Evolutionary conservation across 2,329 filamentous ascomycete genomes (phyloP).

Genomic region (Monosporascus ibericus): DNA sequence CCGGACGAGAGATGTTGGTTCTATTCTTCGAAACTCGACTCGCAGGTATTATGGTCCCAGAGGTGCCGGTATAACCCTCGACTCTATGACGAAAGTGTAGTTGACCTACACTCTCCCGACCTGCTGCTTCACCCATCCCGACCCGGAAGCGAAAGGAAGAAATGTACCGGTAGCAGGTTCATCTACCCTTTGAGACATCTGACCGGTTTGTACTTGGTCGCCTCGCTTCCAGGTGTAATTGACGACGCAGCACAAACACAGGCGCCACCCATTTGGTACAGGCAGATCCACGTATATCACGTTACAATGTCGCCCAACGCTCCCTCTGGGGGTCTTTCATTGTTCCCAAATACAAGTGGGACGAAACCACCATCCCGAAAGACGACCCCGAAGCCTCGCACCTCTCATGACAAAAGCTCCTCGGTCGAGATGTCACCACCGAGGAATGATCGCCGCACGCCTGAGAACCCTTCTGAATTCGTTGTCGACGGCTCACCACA

Average conservation of each 20-base stretch:
- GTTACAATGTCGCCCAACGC: conserved; percentile 16
- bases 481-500: conserved; percentile 24
- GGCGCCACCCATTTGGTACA: neutral
- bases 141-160: neutral
- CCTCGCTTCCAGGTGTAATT: neutral
- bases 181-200: conserved; percentile 3
- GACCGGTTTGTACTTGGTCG: neutral
- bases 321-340: conserved; percentile 46
- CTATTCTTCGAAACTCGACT: conserved; percentile 1
- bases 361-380: conserved; percentile 37
- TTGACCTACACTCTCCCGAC: neutral
- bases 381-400: conserved; percentile 30
- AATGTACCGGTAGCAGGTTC: conserved; percentile 9
- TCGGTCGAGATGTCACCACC: conserved; percentile 26
- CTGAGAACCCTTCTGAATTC: conserved; percentile 21
- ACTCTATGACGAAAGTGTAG: too few relatives aligned
- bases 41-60: neutral
- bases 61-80: neutral
- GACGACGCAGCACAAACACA: neutral
- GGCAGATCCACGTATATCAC: too few relatives aligned
- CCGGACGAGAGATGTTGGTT: conserved; percentile 6
- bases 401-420: conserved; percentile 16
- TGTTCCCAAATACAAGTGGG: conserved; percentile 46
- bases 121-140: neutral
- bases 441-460: conserved; percentile 19